Conservation (phyloP, 1,139 yeast species). For the Suhomyces coccinellae region DNA sequence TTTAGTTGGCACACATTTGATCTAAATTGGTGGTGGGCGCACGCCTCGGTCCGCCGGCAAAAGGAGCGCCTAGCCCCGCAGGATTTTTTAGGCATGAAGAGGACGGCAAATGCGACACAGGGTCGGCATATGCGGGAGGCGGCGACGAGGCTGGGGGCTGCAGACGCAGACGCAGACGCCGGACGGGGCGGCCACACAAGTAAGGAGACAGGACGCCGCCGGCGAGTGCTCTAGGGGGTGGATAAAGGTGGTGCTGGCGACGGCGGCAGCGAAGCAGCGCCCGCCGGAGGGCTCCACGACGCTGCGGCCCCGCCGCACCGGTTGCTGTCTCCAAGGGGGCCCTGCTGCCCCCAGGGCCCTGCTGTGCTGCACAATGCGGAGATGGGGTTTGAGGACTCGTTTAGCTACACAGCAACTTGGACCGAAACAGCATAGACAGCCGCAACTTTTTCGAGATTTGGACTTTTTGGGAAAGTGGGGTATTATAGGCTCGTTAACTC, state of each 20-base stretch:
- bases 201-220: background rate
- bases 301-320: too few species aligned
- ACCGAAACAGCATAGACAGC: background rate
- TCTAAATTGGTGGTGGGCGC: conserved; percentile 7
- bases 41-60: conserved; percentile 12
- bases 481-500: background rate
- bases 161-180: background rate
- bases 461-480: conserved; percentile 7
- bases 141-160: background rate
- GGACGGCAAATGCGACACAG: background rate
- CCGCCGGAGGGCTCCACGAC: too few species aligned
- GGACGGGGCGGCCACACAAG: background rate
- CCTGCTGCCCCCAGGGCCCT: too few species aligned
- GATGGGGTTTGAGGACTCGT: conserved; percentile 1
- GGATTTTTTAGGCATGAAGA: background rate
- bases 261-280: too few species aligned
- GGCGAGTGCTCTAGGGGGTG: background rate
- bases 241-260: too few species aligned
- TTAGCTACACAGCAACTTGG: background rate
- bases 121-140: conserved; percentile 3
- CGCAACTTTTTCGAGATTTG: background rate
- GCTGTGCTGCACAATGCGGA: background rate
- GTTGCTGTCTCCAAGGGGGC: too few species aligned
- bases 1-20: conserved; percentile 6
- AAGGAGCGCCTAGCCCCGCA: conserved; percentile 10